Evolutionary conservation across 225 moss, liverwort and hornwort genomes (phyloP), one percentile per base, ranked within the genome.

Genomic region (Ulota crispa): DNA sequence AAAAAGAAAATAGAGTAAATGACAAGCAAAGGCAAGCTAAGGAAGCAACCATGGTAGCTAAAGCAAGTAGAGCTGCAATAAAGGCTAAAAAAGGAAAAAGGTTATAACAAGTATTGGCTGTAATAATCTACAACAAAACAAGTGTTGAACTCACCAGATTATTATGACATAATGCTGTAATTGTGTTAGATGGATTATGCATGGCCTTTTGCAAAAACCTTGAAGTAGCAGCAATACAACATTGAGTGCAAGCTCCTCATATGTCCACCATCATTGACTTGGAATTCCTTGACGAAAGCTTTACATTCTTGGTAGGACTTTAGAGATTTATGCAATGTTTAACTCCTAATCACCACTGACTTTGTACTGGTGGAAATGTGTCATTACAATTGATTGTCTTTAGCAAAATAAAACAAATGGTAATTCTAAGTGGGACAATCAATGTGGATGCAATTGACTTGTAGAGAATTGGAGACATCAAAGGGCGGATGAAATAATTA

Each of bases 1-100:
- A 30, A 37, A 85, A 80, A 73, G 83, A 83, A 12, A 60, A 54
- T 30, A 84, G 57, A 77, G 6, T 3, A 1, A 73, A 50, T 15
- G 63, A 72, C 1, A 79, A 24, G 68, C 27, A 57, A 5, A 82
- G 18, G 27, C 21, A 61, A 56, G 12, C 70, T 0, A 66, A 42
- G 8, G 68, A 79, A 78, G 69, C 32, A 21, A 6, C 37, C 4
- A 68, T 26, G 69, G 81, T 2, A n/a, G 42, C 19, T 8, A 72
- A 72, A 36, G 30, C 11, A 21, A 18, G 41, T 13, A 64, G 3
- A 31, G 26, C 2, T 21, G 42, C 27, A 3, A 4, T 30, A 67
- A 68, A 4, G 15, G 15, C 54, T 2, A 14, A 74, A 30, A 34
- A 62, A 27, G 39, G 8, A 6, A 65, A 70, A 54, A 18, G 5